Percentiles rank a stretch among this genome's conserved stretches.
These are phyloP conservation scores for Sclerospora graminicola DNA, from an alignment of 352 stramenopile genomes.

Conservation along the genomic window DNA sequence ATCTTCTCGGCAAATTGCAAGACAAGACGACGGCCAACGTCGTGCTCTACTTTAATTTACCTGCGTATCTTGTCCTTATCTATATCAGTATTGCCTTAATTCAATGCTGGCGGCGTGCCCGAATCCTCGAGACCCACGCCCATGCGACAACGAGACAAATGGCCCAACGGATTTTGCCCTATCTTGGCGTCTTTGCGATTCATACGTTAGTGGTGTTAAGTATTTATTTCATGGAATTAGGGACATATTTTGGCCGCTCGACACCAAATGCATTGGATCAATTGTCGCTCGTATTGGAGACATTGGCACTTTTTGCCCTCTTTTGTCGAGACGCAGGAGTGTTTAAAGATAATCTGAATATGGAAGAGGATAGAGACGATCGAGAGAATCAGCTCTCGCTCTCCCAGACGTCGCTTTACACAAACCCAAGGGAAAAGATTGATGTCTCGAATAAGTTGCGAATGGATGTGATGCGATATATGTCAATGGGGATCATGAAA, in stretches of 20 bases:
- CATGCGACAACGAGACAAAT: constrained; percentile 69
- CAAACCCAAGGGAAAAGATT: constrained; percentile 24
- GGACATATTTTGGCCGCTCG: constrained; percentile 19
- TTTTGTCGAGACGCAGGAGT: constrained; percentile 66
- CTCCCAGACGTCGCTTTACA: constrained; percentile 2
- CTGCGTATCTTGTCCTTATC: constrained; percentile 50
- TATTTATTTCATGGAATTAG: constrained; percentile 43
- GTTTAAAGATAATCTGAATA: constrained; percentile 19
- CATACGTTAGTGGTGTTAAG: constrained; percentile 39
- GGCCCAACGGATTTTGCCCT: constrained; percentile 79
- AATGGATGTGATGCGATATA: constrained; percentile 83
- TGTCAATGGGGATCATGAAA: constrained; percentile 72
- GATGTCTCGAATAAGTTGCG: constrained; percentile 75
- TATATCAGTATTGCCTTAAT: constrained; percentile 54
- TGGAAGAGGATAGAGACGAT: not conserved
- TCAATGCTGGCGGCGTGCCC: constrained; percentile 56
- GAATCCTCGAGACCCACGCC: constrained; percentile 62
- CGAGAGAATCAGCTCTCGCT: constrained; percentile 10
- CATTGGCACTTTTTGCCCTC: constrained; percentile 56
- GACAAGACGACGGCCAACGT: constrained; percentile 25
- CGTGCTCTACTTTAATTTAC: constrained; percentile 60
- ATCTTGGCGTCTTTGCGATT: constrained; percentile 50
- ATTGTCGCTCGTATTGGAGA: constrained; percentile 59
- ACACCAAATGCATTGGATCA: constrained; percentile 59
- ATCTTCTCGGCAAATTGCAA: constrained; percentile 31